Base-by-base conservation (phyloP, 352 stramenopile species). In the Phytophthora kernoviae region DNA sequence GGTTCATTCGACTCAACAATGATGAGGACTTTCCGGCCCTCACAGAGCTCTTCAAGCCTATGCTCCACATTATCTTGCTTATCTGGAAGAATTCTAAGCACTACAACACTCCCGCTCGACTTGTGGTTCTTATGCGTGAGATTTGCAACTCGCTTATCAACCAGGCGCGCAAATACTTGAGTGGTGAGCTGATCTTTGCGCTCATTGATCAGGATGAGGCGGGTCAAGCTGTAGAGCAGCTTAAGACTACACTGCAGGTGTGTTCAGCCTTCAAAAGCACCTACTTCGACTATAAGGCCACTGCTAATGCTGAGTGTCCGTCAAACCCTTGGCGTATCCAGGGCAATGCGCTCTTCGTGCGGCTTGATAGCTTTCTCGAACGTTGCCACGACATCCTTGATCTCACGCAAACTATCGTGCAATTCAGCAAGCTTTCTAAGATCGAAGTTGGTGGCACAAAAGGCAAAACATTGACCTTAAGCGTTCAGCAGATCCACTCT, bases 51-150 rank as follows among this genome's bases (percentile, higher is more conserved):
- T 99, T 99, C 79, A 99, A 98, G 73, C 97, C 97, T n/a, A 98
- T 98, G 79, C 75, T 99, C 14, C 96, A 99, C 68, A 98, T 98
- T 51, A 97, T 99, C 12, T 79, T 99, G 57, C 75, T 99, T 18
- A 99, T 99, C 60, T 99, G 97, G 97, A 99, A 99, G 72, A 98
- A 99, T 78, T 99, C 94, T 21, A 97, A 97, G 71, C 91, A 99
- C 75, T 99, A 99, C 88, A 99, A 99, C 75, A 99, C 95, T 7
- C 93, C 97, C 0, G 93, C 92, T 18, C 77, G 96, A 0, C 84
- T 99, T 30, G 97, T 99, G 1, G 95, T 99, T 33, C 77, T 99
- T 40, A 98, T 99, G 79, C 86, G 95, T 36, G 94, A 99, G 77
- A 98, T 99, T 57, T 99, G 96, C 82, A 99, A 99, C 75, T 97